Evolutionary conservation across 805 yeast genomes (phyloP).

Genomic region (Hanseniaspora valbyensis): DNA sequence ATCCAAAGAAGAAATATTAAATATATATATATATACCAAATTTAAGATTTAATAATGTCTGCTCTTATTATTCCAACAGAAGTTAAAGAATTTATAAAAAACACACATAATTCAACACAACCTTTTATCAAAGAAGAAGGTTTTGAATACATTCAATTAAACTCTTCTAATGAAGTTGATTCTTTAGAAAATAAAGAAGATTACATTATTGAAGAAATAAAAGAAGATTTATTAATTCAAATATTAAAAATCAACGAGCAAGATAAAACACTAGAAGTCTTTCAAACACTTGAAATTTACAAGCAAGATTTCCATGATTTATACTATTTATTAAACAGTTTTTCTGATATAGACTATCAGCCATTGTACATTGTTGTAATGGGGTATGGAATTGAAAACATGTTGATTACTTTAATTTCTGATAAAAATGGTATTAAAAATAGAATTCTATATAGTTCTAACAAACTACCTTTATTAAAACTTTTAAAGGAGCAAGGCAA

Average conservation of each 20-base stretch:
- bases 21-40: no score
- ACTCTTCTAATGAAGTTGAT: conserved; percentile 1
- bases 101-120: background rate
- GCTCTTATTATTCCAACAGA: conserved; percentile 10
- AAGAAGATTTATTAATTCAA: conserved; percentile 10
- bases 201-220: background rate
- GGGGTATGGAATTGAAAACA: conserved; percentile 8
- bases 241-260: conserved; percentile 29
- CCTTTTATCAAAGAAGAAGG: conserved; percentile 12
- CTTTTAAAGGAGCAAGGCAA: conserved; percentile 51
- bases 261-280: conserved; percentile 23
- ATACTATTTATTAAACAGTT: conserved; percentile 18
- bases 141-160: background rate
- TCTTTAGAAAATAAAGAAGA: conserved; percentile 5
- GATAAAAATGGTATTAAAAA: conserved; percentile 68
- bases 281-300: conserved; percentile 27
- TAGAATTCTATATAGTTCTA: conserved; percentile 91
- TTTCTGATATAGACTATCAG: conserved; percentile 27
- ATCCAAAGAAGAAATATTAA: background rate
- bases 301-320: conserved; percentile 32
- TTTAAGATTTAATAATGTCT: background rate
- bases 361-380: conserved; percentile 42
- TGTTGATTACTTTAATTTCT: conserved; percentile 63
- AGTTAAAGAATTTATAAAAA: conserved; percentile 1
- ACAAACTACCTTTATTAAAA: conserved; percentile 64